Evolutionary conservation across 768 basidiomycete genomes (phyloP).

Genomic region (Mycena maculata): DNA sequence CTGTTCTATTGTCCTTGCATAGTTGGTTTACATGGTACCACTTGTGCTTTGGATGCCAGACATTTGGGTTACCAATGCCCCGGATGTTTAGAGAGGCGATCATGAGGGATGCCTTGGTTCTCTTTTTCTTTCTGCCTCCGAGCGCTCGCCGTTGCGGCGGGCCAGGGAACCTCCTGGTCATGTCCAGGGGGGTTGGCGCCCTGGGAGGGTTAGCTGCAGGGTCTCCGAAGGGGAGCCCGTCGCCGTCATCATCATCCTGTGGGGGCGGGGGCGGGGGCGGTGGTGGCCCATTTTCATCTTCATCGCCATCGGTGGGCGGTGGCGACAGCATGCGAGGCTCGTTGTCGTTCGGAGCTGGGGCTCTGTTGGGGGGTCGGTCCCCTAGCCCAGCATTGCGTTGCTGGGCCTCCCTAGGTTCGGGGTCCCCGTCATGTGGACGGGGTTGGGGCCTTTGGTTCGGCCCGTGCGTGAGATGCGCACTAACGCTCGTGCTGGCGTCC

Average conservation of each 20-base stretch:
- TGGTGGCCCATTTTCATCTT: neutral
- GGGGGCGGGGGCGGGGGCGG: neutral
- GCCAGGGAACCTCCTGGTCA: no score
- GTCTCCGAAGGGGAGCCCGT: neutral
- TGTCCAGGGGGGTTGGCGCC: neutral
- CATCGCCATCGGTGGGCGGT: neutral
- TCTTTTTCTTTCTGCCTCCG: no score
- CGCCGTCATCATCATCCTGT: neutral
- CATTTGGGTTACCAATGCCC: conserved; percentile 20
- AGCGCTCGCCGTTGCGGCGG: no score
- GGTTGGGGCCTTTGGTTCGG: neutral
- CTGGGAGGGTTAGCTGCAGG: neutral
- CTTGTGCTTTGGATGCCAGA: conserved; percentile 14
- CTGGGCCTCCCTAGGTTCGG: neutral
- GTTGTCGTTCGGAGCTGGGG: neutral
- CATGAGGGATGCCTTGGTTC: conserved; percentile 7
- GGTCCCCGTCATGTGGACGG: neutral
- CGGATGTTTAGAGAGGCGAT: conserved; percentile 16
- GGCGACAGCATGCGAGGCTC: neutral
- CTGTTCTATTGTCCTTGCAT: conserved; percentile 9
- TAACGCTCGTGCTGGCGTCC: neutral
- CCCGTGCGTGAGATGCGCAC: neutral
- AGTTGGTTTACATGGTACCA: conserved; percentile 26
- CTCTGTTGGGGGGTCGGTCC: neutral
- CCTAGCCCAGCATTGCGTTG: neutral